phyloP scores from a whole-genome alignment of 2,329 filamentous ascomycete genomes.

The Xylariaceae sp. region DNA sequence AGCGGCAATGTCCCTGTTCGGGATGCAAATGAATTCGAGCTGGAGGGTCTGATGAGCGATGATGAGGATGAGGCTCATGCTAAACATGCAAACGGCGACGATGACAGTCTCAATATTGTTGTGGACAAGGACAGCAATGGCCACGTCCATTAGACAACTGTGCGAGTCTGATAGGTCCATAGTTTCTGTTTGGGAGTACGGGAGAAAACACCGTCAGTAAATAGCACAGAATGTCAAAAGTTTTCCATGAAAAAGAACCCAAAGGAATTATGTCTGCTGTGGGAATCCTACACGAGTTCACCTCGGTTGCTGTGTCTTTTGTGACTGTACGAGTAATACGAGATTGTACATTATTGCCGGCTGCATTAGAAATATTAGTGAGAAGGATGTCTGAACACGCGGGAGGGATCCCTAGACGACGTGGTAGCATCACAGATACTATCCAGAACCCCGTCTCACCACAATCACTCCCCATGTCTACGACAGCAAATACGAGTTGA shows the following conservation, averaged over 20 bases:
- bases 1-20: slow-evolving; percentile 41
- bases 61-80: slow-evolving; percentile 63
- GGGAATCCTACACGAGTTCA: neutral
- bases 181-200: neutral
- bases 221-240: neutral
- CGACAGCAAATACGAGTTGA: too few species aligned
- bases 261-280: neutral
- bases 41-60: slow-evolving; percentile 84
- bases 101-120: slow-evolving; percentile 41
- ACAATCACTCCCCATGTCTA: too few species aligned
- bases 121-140: slow-evolving; percentile 42
- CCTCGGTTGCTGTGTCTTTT: neutral
- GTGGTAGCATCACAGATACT: too few species aligned
- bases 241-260: neutral
- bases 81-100: slow-evolving; percentile 29
- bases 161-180: neutral
- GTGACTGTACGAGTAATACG: neutral
- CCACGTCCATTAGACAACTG: slow-evolving; percentile 25
- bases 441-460: too few species aligned
- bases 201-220: neutral
- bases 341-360: neutral
- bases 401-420: too few species aligned
- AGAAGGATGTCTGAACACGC: too few species aligned
- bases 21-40: slow-evolving; percentile 89
- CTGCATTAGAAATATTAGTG: neutral